These are phyloP conservation scores for Hymenoscyphus scutula DNA, from an alignment of 2,329 filamentous ascomycete genomes.

Conservation along the genomic window DNA sequence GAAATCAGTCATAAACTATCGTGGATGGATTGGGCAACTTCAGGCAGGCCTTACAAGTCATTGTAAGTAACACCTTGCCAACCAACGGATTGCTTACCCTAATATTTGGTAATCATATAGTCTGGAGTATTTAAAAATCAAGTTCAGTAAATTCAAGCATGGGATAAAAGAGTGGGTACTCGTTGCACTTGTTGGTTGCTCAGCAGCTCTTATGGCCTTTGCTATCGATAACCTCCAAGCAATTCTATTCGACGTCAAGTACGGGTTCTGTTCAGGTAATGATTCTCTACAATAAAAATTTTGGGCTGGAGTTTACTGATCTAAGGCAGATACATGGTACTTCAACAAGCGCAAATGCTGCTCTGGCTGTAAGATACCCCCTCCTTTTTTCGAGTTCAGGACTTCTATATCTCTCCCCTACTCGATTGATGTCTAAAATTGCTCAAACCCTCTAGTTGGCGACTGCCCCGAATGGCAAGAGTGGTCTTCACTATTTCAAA, in stretches of 20 bases:
- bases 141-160: not conserved
- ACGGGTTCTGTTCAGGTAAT: not conserved
- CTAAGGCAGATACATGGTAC: not conserved
- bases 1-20: not conserved
- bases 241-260: not conserved
- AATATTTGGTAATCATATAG: not conserved
- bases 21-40: not conserved
- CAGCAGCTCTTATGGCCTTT: not conserved
- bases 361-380: not conserved
- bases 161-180: not conserved
- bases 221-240: not conserved
- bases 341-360: not conserved
- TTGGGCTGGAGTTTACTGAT: not conserved
- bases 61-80: not conserved
- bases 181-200: not conserved
- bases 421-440: not conserved
- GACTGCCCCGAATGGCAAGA: not conserved
- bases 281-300: not conserved
- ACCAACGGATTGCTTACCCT: not conserved
- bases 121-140: not conserved
- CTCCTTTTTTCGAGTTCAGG: not conserved
- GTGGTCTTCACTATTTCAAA: not conserved
- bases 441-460: not conserved
- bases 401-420: not conserved
- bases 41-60: not conserved